Evolutionary conservation across 108 stramenopile species (phyloP).

Genomic region (Cylindrotheca fusiformis): DNA sequence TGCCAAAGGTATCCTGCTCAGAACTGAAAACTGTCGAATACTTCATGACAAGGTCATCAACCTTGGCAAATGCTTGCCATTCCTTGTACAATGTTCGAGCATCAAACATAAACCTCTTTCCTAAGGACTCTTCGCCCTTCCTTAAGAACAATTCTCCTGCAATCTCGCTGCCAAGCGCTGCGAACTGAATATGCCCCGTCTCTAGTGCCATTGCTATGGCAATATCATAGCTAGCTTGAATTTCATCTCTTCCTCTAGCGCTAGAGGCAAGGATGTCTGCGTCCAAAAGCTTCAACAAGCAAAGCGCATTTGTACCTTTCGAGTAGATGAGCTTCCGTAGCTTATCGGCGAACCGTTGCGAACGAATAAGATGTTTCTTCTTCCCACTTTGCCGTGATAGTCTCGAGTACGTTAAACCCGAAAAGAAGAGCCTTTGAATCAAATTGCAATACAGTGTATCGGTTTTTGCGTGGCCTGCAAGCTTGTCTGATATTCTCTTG

Average conservation of each 20-base stretch:
- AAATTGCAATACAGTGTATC: conserved; percentile 10
- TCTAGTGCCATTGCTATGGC: conserved; percentile 23
- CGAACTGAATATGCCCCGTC: conserved; percentile 25
- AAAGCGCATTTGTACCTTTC: conserved; percentile 9
- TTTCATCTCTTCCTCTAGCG: conserved; percentile 5
- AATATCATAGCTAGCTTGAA: conserved; percentile 17
- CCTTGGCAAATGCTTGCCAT: no score
- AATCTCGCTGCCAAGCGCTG: conserved; percentile 26
- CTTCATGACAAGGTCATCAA: no score
- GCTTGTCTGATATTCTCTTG: conserved; percentile 12
- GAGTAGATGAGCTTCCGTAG: conserved; percentile 11
- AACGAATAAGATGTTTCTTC: not conserved
- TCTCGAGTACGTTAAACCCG: conserved; percentile 16
- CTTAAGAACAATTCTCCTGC: conserved; percentile 22
- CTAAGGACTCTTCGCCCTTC: no score
- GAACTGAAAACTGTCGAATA: no score
- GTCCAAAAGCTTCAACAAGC: conserved; percentile 22
- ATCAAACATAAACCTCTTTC: no score
- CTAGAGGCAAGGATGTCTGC: conserved; percentile 15
- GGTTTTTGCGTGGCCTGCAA: not conserved
- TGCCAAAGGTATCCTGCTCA: no score
- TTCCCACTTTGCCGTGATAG: conserved; percentile 4
- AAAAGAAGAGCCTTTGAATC: conserved; percentile 14
- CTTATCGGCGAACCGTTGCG: conserved; percentile 3
- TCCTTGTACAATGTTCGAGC: no score